phyloP scores from a whole-genome alignment of 2,329 filamentous ascomycete genomes.

The Golovinomyces cichoracearum region DNA sequence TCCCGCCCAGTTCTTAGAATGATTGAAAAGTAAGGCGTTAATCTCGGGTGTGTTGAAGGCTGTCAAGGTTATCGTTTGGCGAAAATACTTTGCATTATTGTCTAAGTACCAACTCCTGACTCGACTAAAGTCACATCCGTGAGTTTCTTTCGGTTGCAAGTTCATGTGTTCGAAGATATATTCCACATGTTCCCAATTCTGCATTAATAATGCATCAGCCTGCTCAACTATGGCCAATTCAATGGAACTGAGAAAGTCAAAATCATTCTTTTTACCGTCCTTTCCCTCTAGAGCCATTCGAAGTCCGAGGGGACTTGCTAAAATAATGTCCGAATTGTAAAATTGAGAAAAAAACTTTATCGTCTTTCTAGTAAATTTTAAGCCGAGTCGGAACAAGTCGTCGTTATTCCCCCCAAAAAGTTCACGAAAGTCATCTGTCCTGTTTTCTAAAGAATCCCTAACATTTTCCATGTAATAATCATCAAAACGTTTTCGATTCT shows the following conservation, averaged over 20 bases:
- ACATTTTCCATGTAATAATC: slow-evolving; percentile 52
- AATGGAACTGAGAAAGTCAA: slow-evolving; percentile 80
- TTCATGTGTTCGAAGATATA: slow-evolving; percentile 83
- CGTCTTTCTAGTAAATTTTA: slow-evolving; percentile 92
- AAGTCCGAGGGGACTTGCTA: slow-evolving; percentile 71
- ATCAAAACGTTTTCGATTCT: slow-evolving; percentile 79
- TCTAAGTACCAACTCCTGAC: slow-evolving; percentile 87
- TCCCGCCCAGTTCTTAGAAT: slow-evolving; percentile 60
- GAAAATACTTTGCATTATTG: slow-evolving; percentile 49
- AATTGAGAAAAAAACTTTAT: slow-evolving; percentile 88
- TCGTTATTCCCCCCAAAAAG: slow-evolving; percentile 89
- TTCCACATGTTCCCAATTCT: slow-evolving; percentile 93
- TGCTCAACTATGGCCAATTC: slow-evolving; percentile 80
- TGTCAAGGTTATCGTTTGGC: slow-evolving; percentile 62
- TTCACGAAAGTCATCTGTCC: slow-evolving; percentile 65
- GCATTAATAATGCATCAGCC: slow-evolving; percentile 80
- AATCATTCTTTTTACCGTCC: slow-evolving; percentile 41
- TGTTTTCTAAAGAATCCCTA: slow-evolving; percentile 41
- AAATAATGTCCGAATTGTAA: slow-evolving; percentile 85
- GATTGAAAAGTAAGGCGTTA: slow-evolving; percentile 46
- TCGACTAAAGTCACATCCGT: slow-evolving; percentile 80
- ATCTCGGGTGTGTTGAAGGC: slow-evolving; percentile 75
- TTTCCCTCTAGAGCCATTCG: slow-evolving; percentile 69
- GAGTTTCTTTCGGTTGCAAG: slow-evolving; percentile 61
- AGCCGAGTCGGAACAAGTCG: slow-evolving; percentile 83